Conservation (phyloP, 1,284 basidiomycete genomes). For the Singerocomus rubriflavus region DNA sequence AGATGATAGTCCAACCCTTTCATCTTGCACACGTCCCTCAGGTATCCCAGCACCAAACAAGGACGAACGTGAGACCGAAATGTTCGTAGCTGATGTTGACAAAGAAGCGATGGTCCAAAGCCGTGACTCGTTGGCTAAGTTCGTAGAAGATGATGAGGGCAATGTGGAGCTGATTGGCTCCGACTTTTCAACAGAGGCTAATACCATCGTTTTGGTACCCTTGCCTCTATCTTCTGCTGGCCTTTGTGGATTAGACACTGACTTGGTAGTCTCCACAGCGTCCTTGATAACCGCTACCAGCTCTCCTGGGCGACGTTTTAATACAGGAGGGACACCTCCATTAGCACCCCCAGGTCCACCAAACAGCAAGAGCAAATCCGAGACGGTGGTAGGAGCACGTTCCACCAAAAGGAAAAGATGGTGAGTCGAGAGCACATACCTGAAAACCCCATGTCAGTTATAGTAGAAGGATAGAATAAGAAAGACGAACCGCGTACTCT, state of each 20-base stretch:
- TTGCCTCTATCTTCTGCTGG: not conserved
- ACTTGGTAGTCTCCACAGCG: constrained; percentile 33
- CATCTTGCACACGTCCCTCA: not conserved
- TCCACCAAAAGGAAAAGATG: constrained; percentile 69
- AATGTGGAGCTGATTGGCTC: not conserved
- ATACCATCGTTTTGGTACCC: not conserved
- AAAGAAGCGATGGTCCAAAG: constrained; percentile 19
- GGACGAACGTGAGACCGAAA: constrained; percentile 16
- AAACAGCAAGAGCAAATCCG: constrained; percentile 54
- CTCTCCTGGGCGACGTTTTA: constrained; percentile 58
- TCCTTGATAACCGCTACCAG: constrained; percentile 58
- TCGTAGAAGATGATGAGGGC: not conserved
- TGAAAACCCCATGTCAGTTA: constrained; percentile 28
- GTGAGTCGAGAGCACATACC: constrained; percentile 74
- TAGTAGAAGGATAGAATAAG: constrained; percentile 6
- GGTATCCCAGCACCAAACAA: constrained; percentile 16
- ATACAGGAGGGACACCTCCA: constrained; percentile 52
- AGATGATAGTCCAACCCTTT: not conserved
- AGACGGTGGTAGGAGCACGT: constrained; percentile 58
- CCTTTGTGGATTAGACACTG: not conserved
- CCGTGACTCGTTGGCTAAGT: constrained; percentile 18
- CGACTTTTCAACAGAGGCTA: not conserved
- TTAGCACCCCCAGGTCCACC: constrained; percentile 24
- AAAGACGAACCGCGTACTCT: constrained; percentile 68
- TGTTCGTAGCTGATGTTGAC: constrained; percentile 2